A percentile compares a stretch with the other conserved stretches of the same genome.
phyloP scores from a whole-genome alignment of 106 monocot species.

The Xerophyta viscosa region DNA sequence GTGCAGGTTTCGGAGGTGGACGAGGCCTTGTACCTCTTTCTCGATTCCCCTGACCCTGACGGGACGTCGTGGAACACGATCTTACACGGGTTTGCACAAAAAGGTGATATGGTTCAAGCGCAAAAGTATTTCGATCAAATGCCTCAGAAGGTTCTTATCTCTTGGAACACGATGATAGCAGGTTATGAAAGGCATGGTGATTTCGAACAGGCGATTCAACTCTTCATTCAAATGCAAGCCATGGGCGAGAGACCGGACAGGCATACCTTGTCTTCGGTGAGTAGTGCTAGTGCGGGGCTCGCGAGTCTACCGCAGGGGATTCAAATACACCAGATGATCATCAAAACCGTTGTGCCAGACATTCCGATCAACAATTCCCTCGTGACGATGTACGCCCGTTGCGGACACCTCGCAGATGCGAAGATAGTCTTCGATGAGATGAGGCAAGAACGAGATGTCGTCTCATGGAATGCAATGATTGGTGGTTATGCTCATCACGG shows the following conservation, averaged over 20 bases:
- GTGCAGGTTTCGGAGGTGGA: constrained; percentile 31
- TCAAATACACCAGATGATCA: constrained; percentile 66
- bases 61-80: constrained; percentile 66
- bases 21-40: constrained; percentile 49
- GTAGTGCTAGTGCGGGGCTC: constrained; percentile 61
- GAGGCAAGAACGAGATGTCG: constrained; percentile 29
- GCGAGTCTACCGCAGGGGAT: constrained; percentile 45
- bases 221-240: constrained; percentile 52
- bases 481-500: constrained; percentile 78
- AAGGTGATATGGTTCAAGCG: constrained; percentile 43
- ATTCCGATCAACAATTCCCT: constrained; percentile 67
- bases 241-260: constrained; percentile 42
- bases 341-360: constrained; percentile 46
- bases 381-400: constrained; percentile 82
- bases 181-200: constrained; percentile 68
- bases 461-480: constrained; percentile 91
- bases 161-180: constrained; percentile 82
- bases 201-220: constrained; percentile 36
- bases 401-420: constrained; percentile 50
- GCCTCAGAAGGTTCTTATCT: constrained; percentile 38
- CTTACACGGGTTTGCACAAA: constrained; percentile 51
- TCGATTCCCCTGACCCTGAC: constrained; percentile 35
- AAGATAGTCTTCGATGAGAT: constrained; percentile 46
- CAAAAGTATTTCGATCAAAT: constrained; percentile 38
- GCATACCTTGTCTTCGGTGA: constrained; percentile 70